A percentile compares a stretch with the other conserved stretches of the same genome.
phyloP scores from a whole-genome alignment of 805 yeast genomes.

The Kodamaea sagamina region DNA sequence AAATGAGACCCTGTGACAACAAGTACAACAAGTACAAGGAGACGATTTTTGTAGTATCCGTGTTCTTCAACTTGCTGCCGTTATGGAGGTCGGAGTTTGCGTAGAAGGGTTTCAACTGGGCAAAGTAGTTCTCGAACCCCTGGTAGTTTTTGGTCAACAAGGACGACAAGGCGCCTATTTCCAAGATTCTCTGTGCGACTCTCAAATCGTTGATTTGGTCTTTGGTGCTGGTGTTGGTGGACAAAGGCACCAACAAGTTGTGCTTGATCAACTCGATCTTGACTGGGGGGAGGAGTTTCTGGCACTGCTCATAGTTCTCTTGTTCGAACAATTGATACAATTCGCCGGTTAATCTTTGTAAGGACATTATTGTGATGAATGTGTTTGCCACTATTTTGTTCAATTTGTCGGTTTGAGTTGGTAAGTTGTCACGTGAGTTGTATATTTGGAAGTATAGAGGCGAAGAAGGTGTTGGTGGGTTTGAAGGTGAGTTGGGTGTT shows the following conservation, averaged over 20 bases:
- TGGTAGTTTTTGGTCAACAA: conserved; percentile 63
- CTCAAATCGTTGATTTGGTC: conserved; percentile 63
- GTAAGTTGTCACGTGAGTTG: background rate
- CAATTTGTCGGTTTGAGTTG: background rate
- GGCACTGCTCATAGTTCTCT: conserved; percentile 63
- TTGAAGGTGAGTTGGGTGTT: too few species aligned
- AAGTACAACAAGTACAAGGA: conserved; percentile 76
- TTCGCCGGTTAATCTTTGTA: conserved; percentile 69
- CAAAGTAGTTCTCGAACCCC: conserved; percentile 69
- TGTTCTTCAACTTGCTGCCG: conserved; percentile 31
- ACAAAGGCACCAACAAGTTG: conserved; percentile 69
- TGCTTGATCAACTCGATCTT: conserved; percentile 79
- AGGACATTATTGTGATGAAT: conserved; percentile 44
- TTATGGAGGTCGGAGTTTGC: conserved; percentile 46
- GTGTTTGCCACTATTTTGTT: conserved; percentile 4
- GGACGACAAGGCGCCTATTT: conserved; percentile 82
- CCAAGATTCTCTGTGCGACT: conserved; percentile 80
- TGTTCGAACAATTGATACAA: conserved; percentile 64
- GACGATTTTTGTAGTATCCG: conserved; percentile 59
- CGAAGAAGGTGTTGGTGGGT: background rate
- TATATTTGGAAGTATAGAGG: background rate
- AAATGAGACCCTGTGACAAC: conserved; percentile 79
- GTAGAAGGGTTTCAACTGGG: conserved; percentile 80
- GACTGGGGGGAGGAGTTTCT: conserved; percentile 63
- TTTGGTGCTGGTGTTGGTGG: conserved; percentile 33